These are phyloP conservation scores for Colletotrichum tabaci DNA, from an alignment of 2,329 filamentous ascomycete genomes.

Conservation along the genomic window DNA sequence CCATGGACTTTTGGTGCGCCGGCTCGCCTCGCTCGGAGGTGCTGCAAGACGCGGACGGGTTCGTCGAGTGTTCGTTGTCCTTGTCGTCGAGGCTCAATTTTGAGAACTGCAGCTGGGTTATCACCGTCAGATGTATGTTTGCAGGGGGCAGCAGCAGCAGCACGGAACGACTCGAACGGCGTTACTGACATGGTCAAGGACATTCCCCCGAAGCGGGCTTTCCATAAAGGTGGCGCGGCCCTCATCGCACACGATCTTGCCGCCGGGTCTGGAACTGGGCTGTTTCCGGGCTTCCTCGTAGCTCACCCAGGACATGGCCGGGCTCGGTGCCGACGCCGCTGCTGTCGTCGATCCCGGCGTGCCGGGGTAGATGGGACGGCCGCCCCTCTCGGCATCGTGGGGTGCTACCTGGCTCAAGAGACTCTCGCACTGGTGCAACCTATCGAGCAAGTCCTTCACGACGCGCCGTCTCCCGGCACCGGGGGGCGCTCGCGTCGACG, in stretches of 20 bases:
- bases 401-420: constrained; percentile 31
- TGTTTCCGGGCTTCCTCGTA: constrained; percentile 32
- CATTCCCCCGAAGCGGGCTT: constrained; percentile 65
- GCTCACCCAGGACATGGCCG: constrained; percentile 25
- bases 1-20: constrained; percentile 10
- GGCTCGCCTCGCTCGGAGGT: background rate
- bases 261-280: constrained; percentile 44
- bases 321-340: constrained; percentile 8
- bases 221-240: constrained; percentile 70
- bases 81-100: constrained; percentile 13
- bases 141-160: too few relatives aligned
- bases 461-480: constrained; percentile 28
- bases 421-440: constrained; percentile 32
- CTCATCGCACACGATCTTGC: constrained; percentile 69
- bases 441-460: constrained; percentile 27
- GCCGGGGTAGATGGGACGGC: background rate
- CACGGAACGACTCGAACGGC: too few relatives aligned
- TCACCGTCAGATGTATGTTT: background rate
- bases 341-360: constrained; percentile 4
- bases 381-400: constrained; percentile 12
- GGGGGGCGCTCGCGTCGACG: constrained; percentile 29
- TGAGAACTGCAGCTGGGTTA: constrained; percentile 26
- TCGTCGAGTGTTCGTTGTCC: background rate
- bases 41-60: background rate
- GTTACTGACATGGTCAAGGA: constrained; percentile 69